Evolutionary conservation across 192 early-diverging fungal species (phyloP), one percentile per base, ranked within the genome.

Genomic region (Jimgerdemannia flammicorona): DNA sequence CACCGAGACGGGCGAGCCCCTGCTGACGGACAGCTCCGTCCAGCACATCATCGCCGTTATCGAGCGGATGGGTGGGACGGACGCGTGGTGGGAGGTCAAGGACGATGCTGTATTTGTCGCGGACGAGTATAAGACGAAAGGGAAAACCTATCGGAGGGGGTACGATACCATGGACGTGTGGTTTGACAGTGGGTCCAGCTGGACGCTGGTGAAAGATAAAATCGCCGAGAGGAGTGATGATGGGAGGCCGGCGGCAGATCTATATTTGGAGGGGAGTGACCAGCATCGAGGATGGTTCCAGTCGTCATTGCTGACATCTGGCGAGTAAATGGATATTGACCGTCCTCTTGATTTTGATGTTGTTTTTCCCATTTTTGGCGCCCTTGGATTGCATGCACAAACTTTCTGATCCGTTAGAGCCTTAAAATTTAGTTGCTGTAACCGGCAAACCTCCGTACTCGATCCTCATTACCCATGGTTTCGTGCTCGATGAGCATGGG

Each of bases 251-350:
- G 75, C 89, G 10, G 91, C 91, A 3, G 92, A 93, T 83, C 81
- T 93, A 70, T 93, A 93, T 80, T 72, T 87, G 6, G 92, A 95
- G 76, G 93, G 93, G 17, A 91, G 88, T 71, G 92, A 95, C 78
- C 93, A 95, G 72, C 91, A 95, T 82, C 89, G 93, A 54, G 93
- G 92, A 4, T 95, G 93, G 93, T 95, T 95, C 84, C 91, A 93
- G 75, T 95, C 92, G 17, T 93, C 92, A 8, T 78, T 93, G 44
- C 81, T 95, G 64, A 93, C 92, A 14, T 91, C 90, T 3, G 79
- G 85, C 84, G 75, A 82, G 67, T 65, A 11, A 43, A 41, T 9
- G 67, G 67, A 63, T 18, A 9, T 70, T 41, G 40, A 17, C 20
- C 17, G 54, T 10, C 6, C 41, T 70, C 67, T 54, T 43, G 44